Evolutionary conservation across 257 asterid genomes (phyloP).

Genomic region (Fraxinus pennsylvanica): DNA sequence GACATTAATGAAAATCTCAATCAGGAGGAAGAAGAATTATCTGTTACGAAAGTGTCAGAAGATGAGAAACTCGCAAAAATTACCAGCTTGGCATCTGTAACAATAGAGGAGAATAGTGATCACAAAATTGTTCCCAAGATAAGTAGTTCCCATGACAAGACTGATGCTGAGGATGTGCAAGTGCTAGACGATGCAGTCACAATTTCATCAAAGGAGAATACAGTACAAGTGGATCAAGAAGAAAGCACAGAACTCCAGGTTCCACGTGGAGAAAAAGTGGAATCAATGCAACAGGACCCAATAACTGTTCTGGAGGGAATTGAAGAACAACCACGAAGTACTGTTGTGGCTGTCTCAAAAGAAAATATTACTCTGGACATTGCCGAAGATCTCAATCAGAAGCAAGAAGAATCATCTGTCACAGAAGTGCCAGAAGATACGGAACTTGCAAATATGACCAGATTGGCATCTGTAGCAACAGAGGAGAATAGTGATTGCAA

Average conservation of each 20-base stretch:
- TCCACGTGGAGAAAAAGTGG: constrained; percentile 25
- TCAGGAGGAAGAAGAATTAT: constrained; percentile 26
- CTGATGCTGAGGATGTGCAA: constrained; percentile 7
- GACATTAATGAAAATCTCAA: constrained; percentile 24
- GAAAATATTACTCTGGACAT: constrained; percentile 3
- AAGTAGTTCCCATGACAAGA: neutral
- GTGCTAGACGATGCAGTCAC: constrained; percentile 12
- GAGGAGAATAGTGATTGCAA: constrained; percentile 12
- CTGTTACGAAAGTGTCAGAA: constrained; percentile 24
- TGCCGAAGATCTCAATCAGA: constrained; percentile 25
- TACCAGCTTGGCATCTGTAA: constrained; percentile 28
- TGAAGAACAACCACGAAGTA: constrained; percentile 20
- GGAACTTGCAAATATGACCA: constrained; percentile 27
- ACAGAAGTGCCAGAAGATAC: constrained; percentile 31
- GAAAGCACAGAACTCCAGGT: constrained; percentile 20
- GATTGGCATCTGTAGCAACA: constrained; percentile 21
- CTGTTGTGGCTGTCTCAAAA: constrained; percentile 18
- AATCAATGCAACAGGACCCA: constrained; percentile 12
- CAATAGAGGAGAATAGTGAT: constrained; percentile 9
- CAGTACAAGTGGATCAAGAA: constrained; percentile 10
- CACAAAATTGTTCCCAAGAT: neutral
- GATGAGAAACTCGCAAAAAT: constrained; percentile 20
- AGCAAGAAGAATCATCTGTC: constrained; percentile 30
- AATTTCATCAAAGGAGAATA: constrained; percentile 23
- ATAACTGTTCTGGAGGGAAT: constrained; percentile 22